phyloP scores from a whole-genome alignment of 179 eudicot genomes.

The Amaranthus tricolor region DNA sequence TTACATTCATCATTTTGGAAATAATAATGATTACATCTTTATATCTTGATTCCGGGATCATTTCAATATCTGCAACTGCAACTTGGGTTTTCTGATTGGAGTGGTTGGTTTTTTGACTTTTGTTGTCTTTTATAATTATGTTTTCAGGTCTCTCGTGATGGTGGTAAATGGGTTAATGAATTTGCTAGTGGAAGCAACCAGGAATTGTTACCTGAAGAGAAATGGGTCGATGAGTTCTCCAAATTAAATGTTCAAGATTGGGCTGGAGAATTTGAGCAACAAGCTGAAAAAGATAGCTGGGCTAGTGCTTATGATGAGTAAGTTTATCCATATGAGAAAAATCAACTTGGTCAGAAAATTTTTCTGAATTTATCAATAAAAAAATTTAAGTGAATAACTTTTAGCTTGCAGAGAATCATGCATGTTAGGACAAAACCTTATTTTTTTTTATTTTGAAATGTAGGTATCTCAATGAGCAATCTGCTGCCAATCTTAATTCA shows the following conservation, averaged over 20 bases:
- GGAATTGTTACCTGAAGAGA: conserved; percentile 52
- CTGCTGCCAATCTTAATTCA: conserved; percentile 47
- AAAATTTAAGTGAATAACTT: background rate
- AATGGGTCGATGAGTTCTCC: conserved; percentile 91
- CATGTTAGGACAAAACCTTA: background rate
- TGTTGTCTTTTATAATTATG: conserved; percentile 6
- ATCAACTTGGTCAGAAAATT: background rate
- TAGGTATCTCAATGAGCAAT: conserved; percentile 84
- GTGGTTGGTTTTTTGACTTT: background rate
- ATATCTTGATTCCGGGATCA: background rate
- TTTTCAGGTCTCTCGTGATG: conserved; percentile 57
- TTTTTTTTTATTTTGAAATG: background rate
- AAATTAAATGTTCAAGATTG: conserved; percentile 85
- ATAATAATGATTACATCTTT: background rate
- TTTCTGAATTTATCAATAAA: background rate
- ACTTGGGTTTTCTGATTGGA: conserved; percentile 4
- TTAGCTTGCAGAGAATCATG: background rate
- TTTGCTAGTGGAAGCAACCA: conserved; percentile 57
- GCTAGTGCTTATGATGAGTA: conserved; percentile 94
- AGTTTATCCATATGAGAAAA: conserved; percentile 30
- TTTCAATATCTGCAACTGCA: background rate
- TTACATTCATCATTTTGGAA: background rate
- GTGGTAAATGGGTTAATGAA: conserved; percentile 75
- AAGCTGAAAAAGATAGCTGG: conserved; percentile 72
- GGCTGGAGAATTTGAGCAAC: conserved; percentile 89